Evolutionary conservation across 257 asterid species (phyloP).

Genomic region (Solanum chiquidenum): DNA sequence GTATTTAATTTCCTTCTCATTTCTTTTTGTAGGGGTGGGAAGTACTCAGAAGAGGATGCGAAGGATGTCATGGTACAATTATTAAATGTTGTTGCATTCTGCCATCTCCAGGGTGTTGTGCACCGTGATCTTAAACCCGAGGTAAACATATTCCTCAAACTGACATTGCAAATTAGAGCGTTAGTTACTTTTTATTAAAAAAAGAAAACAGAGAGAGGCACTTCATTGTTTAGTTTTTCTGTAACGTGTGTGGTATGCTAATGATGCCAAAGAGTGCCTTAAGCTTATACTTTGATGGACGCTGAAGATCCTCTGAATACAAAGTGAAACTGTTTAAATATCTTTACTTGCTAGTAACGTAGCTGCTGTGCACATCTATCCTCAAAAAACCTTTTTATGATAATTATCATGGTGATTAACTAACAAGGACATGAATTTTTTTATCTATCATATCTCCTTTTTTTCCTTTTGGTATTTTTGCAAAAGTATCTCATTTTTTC

Average conservation of each 20-base stretch:
- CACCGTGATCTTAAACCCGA: constrained; percentile 81
- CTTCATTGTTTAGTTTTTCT: not conserved
- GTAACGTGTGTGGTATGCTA: not conserved
- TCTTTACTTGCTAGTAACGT: not conserved
- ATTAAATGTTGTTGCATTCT: constrained; percentile 41
- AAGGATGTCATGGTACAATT: constrained; percentile 47
- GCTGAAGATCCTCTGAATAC: not conserved
- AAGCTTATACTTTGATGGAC: not conserved
- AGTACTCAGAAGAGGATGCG: constrained; percentile 53
- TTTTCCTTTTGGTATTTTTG: not conserved
- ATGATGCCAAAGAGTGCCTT: not conserved
- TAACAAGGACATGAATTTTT: not conserved
- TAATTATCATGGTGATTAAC: not conserved
- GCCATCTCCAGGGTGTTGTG: constrained; percentile 62
- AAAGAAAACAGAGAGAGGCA: not conserved
- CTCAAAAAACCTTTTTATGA: not conserved
- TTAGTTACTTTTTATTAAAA: not conserved
- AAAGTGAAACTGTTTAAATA: not conserved
- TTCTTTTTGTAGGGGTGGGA: constrained; percentile 35
- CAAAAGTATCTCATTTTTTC: not conserved
- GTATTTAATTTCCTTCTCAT: not conserved
- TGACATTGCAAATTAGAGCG: not conserved
- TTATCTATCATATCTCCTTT: not conserved
- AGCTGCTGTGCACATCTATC: not conserved
- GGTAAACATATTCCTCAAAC: constrained; percentile 19